Evolutionary conservation across 2,329 filamentous ascomycete genomes (phyloP), one percentile per base, ranked within the genome.

Genomic region (Cercospora nicotianae): DNA sequence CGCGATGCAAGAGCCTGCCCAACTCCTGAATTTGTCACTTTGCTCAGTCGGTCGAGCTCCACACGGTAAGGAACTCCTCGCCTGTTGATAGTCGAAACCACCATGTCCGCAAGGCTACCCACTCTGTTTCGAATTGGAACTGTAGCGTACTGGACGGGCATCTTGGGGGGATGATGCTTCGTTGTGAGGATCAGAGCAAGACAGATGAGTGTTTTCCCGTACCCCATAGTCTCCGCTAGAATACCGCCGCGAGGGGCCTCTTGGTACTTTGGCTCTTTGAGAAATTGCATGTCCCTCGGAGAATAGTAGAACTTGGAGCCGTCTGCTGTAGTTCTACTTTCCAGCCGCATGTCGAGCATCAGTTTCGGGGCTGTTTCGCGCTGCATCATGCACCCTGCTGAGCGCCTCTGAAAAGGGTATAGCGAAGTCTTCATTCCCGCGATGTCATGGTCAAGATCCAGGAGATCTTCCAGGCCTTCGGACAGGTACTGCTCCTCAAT

Each of bases 181-280:
- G 92, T 96, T 2, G 92, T 89, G 28, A 96, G 82, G 45, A 97
- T 81, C n/a, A 84, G 74, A 5, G 83, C 78, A 2, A 98, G 81
- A 70, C 91, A 94, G 10, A 97, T 96, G 28, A 97, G 80, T 0
- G 94, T 97, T 81, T 97, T 98, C 0, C 94, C 94, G 58, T 81
- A 64, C 5, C 90, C 90, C 91, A 94, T 94, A 70, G 91, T 90
- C 75, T 95, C 92, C 0, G 91, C 91, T 13, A 93, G 81, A 13
- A 94, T 90, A 2, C 93, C 94, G 36, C 94, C 93, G 67, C 86
- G 84, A 5, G 89, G 86, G 28, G 88, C 85, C 55, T 95, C 92
- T 72, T 94, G 97, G 67, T 87, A 86, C 2, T 86, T 85, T 10
- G 91, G 89, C n/a, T 90, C 86, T 39, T 83, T 83, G 0, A 91